Conservation (phyloP, 75 land plant genomes). For the Cunninghamia lanceolata region DNA sequence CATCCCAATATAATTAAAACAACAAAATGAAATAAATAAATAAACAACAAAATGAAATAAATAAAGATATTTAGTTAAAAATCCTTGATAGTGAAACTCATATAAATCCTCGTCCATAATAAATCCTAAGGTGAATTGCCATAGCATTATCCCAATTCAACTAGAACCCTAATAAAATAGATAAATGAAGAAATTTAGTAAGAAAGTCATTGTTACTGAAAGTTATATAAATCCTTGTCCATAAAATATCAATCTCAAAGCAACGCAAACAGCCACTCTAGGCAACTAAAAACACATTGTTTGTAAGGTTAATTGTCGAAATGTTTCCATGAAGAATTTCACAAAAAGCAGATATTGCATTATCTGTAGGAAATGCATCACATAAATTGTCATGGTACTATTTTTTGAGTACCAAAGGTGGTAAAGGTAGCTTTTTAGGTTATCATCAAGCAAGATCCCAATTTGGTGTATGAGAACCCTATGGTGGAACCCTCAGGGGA, state of each 20-base stretch:
- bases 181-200: not conserved
- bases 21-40: not conserved
- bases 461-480: too few relatives aligned
- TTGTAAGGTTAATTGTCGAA: not conserved
- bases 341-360: not conserved
- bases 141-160: too few relatives aligned
- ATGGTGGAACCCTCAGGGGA: too few relatives aligned
- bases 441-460: too few relatives aligned
- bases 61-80: not conserved
- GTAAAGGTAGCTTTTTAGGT: too few relatives aligned
- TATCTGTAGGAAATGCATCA: not conserved
- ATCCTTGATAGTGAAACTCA: too few relatives aligned
- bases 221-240: not conserved
- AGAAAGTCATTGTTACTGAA: not conserved
- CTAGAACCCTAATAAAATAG: too few relatives aligned
- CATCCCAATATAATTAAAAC: not conserved
- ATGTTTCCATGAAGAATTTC: not conserved
- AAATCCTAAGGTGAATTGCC: too few relatives aligned
- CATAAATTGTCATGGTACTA: not conserved
- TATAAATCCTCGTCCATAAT: too few relatives aligned
- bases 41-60: not conserved
- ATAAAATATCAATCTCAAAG: not conserved
- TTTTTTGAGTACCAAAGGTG: not conserved
- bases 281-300: not conserved
- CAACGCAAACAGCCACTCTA: not conserved